These are phyloP conservation scores for Penicillium psychrosexuale DNA, from an alignment of 2,329 filamentous ascomycete genomes.

Conservation along the genomic window DNA sequence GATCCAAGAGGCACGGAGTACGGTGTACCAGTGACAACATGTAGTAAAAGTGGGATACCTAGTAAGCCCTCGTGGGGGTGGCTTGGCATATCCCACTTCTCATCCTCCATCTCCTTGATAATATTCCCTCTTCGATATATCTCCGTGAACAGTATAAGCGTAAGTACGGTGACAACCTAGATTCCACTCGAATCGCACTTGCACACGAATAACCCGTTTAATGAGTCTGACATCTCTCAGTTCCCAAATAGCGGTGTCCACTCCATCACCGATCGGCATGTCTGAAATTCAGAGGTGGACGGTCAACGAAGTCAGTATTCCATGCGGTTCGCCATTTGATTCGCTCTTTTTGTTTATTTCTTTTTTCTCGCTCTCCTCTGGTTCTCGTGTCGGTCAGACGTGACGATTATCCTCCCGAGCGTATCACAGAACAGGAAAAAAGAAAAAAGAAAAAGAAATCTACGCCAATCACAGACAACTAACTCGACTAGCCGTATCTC, in stretches of 20 bases:
- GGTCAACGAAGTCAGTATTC: conserved; percentile 42
- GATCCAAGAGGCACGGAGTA: background rate
- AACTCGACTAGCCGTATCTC: conserved; percentile 37
- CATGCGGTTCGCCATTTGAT: conserved; percentile 9
- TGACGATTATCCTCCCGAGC: conserved; percentile 1
- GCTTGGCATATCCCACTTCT: background rate
- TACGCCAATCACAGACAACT: conserved; percentile 14
- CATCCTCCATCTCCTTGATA: background rate
- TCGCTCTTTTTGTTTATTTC: conserved; percentile 7
- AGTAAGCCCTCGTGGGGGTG: background rate
- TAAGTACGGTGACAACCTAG: background rate
- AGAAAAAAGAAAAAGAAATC: background rate
- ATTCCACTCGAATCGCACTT: background rate
- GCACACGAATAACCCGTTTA: background rate
- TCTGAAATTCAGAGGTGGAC: conserved; percentile 44
- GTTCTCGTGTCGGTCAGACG: conserved; percentile 19
- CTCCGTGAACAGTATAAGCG: background rate
- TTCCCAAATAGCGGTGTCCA: conserved; percentile 20
- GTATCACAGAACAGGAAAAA: background rate
- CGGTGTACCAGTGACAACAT: too few relatives aligned
- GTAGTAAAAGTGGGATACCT: background rate
- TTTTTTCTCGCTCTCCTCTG: background rate
- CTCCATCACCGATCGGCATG: conserved; percentile 26
- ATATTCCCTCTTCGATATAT: background rate
- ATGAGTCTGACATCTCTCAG: conserved; percentile 4